Evolutionary conservation across 192 early-diverging fungal species (phyloP).

Genomic region (Geranomyces michiganensis): DNA sequence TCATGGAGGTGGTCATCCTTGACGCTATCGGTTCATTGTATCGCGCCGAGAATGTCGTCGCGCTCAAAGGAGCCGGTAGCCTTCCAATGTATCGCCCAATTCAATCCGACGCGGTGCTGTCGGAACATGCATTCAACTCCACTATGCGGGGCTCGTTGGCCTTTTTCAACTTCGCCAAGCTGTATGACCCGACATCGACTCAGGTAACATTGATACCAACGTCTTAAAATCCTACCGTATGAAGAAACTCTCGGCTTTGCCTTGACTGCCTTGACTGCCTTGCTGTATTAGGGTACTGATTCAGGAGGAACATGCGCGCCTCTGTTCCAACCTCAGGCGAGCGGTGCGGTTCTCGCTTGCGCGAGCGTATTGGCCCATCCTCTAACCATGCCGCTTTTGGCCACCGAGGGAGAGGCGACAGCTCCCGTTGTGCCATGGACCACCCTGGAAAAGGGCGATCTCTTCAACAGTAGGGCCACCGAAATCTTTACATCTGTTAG

Average conservation of each 20-base stretch:
- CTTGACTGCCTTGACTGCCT: too few relatives aligned
- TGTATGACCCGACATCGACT: not conserved
- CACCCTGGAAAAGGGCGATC: not conserved
- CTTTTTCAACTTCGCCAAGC: not conserved
- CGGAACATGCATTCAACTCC: not conserved
- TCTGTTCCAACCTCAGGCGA: too few relatives aligned
- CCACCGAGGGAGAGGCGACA: not conserved
- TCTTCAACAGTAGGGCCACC: not conserved
- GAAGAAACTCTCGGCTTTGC: too few relatives aligned
- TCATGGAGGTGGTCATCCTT: conserved; percentile 1
- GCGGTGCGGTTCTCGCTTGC: too few relatives aligned
- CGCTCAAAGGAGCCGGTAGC: not conserved
- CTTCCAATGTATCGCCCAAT: not conserved
- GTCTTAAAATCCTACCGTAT: too few relatives aligned
- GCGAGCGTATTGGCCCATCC: not conserved
- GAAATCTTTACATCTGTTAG: not conserved
- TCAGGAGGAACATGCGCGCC: too few relatives aligned
- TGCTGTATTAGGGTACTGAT: too few relatives aligned
- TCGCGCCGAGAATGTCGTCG: not conserved
- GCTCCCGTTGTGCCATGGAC: not conserved
- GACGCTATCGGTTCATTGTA: conserved; percentile 15
- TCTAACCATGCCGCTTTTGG: not conserved
- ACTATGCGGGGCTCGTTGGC: not conserved
- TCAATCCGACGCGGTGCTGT: not conserved
- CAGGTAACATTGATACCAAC: too few relatives aligned